Evolutionary conservation across 2,329 filamentous ascomycete genomes (phyloP), one percentile per base, ranked within the genome.

Genomic region (Rhinocladiella similis): DNA sequence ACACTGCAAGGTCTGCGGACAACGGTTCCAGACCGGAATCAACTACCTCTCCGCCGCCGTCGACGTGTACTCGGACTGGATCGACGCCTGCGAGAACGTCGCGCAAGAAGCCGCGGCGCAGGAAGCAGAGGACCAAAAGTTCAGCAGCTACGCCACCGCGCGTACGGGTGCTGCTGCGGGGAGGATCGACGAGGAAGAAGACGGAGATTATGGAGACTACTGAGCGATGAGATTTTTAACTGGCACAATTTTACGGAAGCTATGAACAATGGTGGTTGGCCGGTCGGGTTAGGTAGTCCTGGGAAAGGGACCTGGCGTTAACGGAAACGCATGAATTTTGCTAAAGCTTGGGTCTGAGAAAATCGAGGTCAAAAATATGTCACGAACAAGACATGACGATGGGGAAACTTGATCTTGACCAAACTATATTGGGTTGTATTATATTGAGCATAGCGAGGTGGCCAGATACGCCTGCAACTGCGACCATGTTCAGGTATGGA

Each of bases 51-150:
- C 54, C 18, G 90, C 89, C 13, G 84, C 91, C 0, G 91, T 99
- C 46, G 94, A 99, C 70, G 93, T 99, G 6, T 99, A 99, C 70
- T 90, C 90, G 33, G 94, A 97, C 73, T 99, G 94, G 94, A 90
- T 99, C 62, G 94, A 99, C 75, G 94, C 94, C n/a, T 89, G 87
- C 70, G 87, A 90, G 69, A 80, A 83, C 5, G 86, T 89, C 48
- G 86, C 86, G 14, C 86, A 88, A 68, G 80, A 85, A 58, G 77
- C 80, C 18, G 79, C 77, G 4, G 61, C 53, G 2, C 46, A 62
- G 19, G 66, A 68, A 25, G 63, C 52, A 35, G 58, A 69, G 53
- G 68, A 71, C 46, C 48, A 52, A 12, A 59, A 65, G 35, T 67
- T 67, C 55, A 66, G 63, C 50, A 59, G 48, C 20, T 67, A 67